Evolutionary conservation across 371 early-diverging fungal species (phyloP), one percentile per base, ranked within the genome.

Genomic region (Mucor racemosus): DNA sequence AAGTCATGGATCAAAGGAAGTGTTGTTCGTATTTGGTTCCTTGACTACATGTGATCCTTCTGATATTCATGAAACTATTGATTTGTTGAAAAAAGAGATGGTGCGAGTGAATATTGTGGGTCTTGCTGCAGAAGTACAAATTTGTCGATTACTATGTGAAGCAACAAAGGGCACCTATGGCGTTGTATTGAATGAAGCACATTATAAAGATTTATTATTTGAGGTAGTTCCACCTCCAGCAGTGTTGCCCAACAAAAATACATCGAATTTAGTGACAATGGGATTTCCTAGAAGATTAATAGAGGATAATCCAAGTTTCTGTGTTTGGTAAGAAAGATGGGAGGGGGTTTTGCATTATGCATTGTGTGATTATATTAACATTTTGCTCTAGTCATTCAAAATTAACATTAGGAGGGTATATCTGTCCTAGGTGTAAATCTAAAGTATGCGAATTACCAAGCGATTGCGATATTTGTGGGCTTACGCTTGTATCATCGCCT

Each of bases 41-140:
- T 78, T 98, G 50, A 92, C 96, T 1, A 91, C 97, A 1, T 95
- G 94, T 70, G 98, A 98, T 74, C 97, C 98, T 0, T 91, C 93
- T 0, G 88, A 97, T 66, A 96, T 98, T 26, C 84, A 90, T 60
- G 88, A 91, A 33, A 96, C 97, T 0, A 84, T 95, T 53, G 78
- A 79, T n/a, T 68, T 80, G 6, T 76, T 97, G 38, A 82, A 84
- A 55, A 65, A 75, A 13, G 90, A 93, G 38, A 77, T 82, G 57
- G 90, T 98, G 14, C 84, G 96, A 0, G 93, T 93, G 3, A 94
- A 91, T 21, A 87, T 97, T 68, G 89, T 98, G 38, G 92, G 93
- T 4, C 74, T 97, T 33, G 88, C 94, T 13, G 97, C 97, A 26
- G 97, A 98, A 65, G 93, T 98, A 36, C 91, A 91, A 44, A 86